Conservation (phyloP, 495 filamentous ascomycete genomes). For the Aspergillus haitiensis region DNA sequence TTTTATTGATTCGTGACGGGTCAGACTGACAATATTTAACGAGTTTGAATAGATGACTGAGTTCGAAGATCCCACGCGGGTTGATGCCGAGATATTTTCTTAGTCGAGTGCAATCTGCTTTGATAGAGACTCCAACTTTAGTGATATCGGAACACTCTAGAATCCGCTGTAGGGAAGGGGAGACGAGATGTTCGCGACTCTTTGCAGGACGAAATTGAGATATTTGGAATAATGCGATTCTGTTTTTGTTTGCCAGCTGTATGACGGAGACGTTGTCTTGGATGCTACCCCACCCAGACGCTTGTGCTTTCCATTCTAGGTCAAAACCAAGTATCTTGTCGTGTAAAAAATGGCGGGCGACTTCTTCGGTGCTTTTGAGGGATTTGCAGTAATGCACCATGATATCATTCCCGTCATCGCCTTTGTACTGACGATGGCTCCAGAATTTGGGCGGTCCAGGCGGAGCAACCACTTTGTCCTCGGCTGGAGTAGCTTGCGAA, state of each 20-base stretch:
- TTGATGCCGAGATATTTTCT: conserved; percentile 63
- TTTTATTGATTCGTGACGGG: conserved; percentile 60
- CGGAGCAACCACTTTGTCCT: no score
- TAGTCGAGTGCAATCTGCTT: conserved; percentile 71
- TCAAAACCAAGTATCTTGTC: conserved; percentile 79
- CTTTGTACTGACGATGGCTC: conserved; percentile 64
- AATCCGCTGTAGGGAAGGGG: conserved; percentile 66
- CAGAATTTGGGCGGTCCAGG: conserved; percentile 50
- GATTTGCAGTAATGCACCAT: conserved; percentile 75
- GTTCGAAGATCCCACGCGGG: conserved; percentile 67
- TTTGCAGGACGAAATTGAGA: conserved; percentile 55
- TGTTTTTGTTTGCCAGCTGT: conserved; percentile 74
- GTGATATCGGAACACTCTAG: conserved; percentile 68
- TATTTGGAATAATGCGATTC: conserved; percentile 81
- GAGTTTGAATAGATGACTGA: conserved; percentile 76
- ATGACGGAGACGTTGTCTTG: conserved; percentile 72
- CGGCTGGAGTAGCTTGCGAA: no score
- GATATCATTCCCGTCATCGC: conserved; percentile 48
- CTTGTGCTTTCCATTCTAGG: conserved; percentile 74
- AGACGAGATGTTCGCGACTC: conserved; percentile 55
- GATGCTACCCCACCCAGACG: conserved; percentile 43
- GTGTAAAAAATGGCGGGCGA: conserved; percentile 65
- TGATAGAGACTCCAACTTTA: conserved; percentile 77
- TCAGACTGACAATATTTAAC: conserved; percentile 60
- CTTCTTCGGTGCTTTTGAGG: conserved; percentile 61